Conservation (phyloP, 257 asterid species). For the Orobanche coerulescens region DNA sequence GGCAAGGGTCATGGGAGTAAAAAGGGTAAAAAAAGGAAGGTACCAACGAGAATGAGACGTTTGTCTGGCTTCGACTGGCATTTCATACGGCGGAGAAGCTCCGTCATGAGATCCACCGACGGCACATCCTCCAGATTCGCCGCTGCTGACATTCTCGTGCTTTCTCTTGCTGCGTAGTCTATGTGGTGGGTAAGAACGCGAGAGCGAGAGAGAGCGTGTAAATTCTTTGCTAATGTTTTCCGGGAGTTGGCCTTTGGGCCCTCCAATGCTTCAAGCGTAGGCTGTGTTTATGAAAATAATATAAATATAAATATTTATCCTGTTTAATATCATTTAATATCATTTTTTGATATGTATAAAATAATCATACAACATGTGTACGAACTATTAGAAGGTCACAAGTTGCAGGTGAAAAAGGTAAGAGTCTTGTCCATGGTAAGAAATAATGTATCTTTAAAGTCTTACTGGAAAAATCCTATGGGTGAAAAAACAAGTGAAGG, state of each 20-base stretch:
- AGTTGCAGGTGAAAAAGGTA: too few relatives aligned
- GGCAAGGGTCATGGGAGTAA: background rate
- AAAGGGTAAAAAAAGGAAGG: background rate
- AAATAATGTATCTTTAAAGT: too few relatives aligned
- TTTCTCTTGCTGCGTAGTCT: conserved; percentile 13
- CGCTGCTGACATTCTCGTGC: conserved; percentile 19
- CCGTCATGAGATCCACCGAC: conserved; percentile 63
- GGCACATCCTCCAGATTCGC: conserved; percentile 63
- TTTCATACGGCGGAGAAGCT: conserved; percentile 75
- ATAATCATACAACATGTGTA: too few relatives aligned
- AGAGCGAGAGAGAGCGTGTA: background rate
- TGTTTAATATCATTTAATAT: too few relatives aligned
- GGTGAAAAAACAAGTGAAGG: too few relatives aligned
- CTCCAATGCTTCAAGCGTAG: conserved; percentile 13
- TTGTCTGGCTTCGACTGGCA: conserved; percentile 73
- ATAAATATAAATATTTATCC: too few relatives aligned
- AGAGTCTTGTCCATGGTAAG: too few relatives aligned
- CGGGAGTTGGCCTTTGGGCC: conserved; percentile 17
- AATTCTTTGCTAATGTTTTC: conserved; percentile 24
- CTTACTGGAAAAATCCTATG: too few relatives aligned
- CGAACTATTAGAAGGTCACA: too few relatives aligned
- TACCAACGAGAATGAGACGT: conserved; percentile 78
- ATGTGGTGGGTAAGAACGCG: background rate
- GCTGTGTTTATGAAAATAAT: too few relatives aligned
- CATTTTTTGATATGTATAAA: too few relatives aligned